These are phyloP conservation scores for Solanum piurae DNA, from an alignment of 257 asterid species.

Conservation along the genomic window DNA sequence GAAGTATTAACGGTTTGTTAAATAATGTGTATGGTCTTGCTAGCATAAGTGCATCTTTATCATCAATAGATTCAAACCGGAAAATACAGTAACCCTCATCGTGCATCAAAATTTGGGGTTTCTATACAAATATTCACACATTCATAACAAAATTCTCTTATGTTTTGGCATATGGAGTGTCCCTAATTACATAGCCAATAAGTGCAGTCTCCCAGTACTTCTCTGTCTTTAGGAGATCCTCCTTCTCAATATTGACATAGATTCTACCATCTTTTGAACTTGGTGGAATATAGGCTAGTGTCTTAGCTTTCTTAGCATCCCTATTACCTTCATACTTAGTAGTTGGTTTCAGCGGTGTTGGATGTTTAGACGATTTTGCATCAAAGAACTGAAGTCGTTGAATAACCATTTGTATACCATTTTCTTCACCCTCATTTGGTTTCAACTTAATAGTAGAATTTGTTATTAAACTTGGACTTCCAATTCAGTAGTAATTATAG, in stretches of 20 bases:
- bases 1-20: not conserved
- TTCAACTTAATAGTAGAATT: too few species aligned
- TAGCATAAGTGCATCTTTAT: not conserved
- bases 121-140: not conserved
- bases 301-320: not conserved
- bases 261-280: not conserved
- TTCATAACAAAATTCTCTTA: not conserved
- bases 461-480: too few species aligned
- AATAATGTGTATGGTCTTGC: too few species aligned
- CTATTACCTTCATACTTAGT: not conserved
- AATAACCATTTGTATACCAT: too few species aligned
- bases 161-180: not conserved
- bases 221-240: not conserved
- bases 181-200: not conserved
- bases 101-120: not conserved
- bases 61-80: not conserved
- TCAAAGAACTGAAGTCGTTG: not conserved
- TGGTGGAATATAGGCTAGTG: not conserved
- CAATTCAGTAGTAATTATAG: too few species aligned
- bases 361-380: not conserved
- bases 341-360: not conserved
- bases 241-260: not conserved
- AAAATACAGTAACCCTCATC: not conserved
- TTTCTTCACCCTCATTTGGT: too few species aligned
- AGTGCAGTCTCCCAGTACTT: not conserved